Conservation (phyloP, 805 yeast species). For the Saturnispora halmiae region DNA sequence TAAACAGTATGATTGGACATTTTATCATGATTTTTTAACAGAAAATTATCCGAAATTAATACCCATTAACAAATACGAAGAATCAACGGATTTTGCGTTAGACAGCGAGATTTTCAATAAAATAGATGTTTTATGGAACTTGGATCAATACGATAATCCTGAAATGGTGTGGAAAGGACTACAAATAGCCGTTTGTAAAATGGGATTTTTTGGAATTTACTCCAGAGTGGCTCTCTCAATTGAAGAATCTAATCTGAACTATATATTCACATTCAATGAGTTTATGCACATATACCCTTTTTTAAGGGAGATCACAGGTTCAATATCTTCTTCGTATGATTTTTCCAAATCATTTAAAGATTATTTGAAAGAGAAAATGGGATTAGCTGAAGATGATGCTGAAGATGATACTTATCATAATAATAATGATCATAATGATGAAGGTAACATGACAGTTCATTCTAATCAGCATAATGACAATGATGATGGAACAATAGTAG, state of each 20-base stretch:
- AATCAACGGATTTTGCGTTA: neutral
- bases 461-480: no score
- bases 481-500: no score
- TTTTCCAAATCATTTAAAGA: neutral
- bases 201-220: constrained; percentile 12
- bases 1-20: no score
- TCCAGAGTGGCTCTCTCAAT: constrained; percentile 10
- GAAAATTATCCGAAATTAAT: constrained; percentile 8
- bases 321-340: neutral
- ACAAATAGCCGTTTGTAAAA: constrained; percentile 4
- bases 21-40: no score
- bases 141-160: constrained; percentile 5
- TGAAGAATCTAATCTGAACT: constrained; percentile 8
- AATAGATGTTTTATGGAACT: constrained; percentile 6
- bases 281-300: constrained; percentile 13
- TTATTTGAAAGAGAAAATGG: neutral
- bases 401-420: no score
- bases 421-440: neutral
- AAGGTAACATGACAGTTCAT: neutral
- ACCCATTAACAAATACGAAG: no score
- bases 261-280: constrained; percentile 9
- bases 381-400: no score
- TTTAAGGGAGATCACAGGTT: constrained; percentile 2
- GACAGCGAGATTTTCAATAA: constrained; percentile 9
- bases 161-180: constrained; percentile 11